Conservation (phyloP, 2,329 filamentous ascomycete species). For the Moelleriella libera region DNA sequence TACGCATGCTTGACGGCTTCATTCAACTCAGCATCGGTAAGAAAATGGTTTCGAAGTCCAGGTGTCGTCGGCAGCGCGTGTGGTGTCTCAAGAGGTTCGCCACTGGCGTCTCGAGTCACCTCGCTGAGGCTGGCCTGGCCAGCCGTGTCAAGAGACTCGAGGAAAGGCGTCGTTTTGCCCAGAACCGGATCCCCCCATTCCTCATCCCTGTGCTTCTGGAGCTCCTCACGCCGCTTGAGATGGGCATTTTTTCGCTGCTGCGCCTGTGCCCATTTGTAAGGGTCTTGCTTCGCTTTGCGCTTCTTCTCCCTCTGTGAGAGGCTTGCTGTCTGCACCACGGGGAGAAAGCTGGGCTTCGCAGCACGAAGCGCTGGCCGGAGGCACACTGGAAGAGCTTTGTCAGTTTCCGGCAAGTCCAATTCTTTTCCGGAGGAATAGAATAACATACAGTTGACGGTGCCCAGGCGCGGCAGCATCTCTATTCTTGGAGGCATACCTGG, state of each 20-base stretch:
- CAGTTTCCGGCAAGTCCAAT: neutral
- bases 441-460: slow-evolving; percentile 44
- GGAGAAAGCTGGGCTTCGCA: slow-evolving; percentile 34
- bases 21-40: slow-evolving; percentile 54
- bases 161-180: slow-evolving; percentile 67
- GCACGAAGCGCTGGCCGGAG: slow-evolving; percentile 38
- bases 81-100: slow-evolving; percentile 22
- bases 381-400: slow-evolving; percentile 34
- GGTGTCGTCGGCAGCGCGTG: slow-evolving; percentile 30
- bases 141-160: slow-evolving; percentile 64
- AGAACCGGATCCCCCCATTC: slow-evolving; percentile 65
- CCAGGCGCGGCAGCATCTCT: slow-evolving; percentile 43
- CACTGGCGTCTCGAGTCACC: slow-evolving; percentile 24
- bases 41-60: slow-evolving; percentile 59
- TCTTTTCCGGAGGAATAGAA: neutral
- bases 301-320: slow-evolving; percentile 49
- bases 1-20: slow-evolving; percentile 53
- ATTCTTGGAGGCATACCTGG: slow-evolving; percentile 54
- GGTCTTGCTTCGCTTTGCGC: slow-evolving; percentile 57
- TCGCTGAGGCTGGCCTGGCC: slow-evolving; percentile 28
- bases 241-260: slow-evolving; percentile 77
- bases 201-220: slow-evolving; percentile 49
- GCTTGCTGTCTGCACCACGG: slow-evolving; percentile 50
- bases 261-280: slow-evolving; percentile 69
- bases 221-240: slow-evolving; percentile 55